Evolutionary conservation across 2,329 filamentous ascomycete genomes (phyloP).

Genomic region (Trichoderma endophyticum): DNA sequence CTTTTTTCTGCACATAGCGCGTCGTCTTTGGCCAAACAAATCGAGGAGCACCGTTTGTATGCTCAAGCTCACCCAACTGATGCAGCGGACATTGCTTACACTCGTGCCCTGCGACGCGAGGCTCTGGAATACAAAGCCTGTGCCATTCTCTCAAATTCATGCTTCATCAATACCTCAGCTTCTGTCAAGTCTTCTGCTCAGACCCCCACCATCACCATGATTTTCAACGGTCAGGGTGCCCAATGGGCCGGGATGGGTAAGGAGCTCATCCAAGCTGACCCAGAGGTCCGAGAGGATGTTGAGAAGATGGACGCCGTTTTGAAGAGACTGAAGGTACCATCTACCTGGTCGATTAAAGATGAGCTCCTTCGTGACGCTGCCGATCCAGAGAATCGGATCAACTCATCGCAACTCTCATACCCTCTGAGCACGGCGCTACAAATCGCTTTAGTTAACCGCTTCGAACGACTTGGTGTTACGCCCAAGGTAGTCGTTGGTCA

Average conservation of each 20-base stretch:
- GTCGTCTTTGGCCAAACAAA: constrained; percentile 7
- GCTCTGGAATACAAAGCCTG: not conserved
- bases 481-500: constrained; percentile 25
- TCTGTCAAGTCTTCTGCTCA: not conserved
- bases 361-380: constrained; percentile 7
- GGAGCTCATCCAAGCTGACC: constrained; percentile 26
- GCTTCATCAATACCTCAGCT: not conserved
- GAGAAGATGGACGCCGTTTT: constrained; percentile 16
- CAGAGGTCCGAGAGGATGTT: constrained; percentile 25
- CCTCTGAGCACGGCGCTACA: constrained; percentile 54
- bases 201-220: constrained; percentile 28
- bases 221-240: constrained; percentile 44
- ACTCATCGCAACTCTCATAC: constrained; percentile 43
- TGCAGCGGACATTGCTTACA: constrained; percentile 9
- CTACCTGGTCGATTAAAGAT: constrained; percentile 27
- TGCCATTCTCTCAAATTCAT: constrained; percentile 19
- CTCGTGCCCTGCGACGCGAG: constrained; percentile 2
- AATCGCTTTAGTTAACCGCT: constrained; percentile 41
- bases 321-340: constrained; percentile 23
- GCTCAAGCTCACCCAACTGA: constrained; percentile 25
- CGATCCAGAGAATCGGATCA: constrained; percentile 23
- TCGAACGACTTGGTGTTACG: constrained; percentile 28
- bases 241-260: constrained; percentile 44
- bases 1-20: constrained; percentile 14
- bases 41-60: constrained; percentile 26